These are phyloP conservation scores for Rhizopogon rudus DNA, from an alignment of 768 basidiomycete genomes.

Conservation along the genomic window DNA sequence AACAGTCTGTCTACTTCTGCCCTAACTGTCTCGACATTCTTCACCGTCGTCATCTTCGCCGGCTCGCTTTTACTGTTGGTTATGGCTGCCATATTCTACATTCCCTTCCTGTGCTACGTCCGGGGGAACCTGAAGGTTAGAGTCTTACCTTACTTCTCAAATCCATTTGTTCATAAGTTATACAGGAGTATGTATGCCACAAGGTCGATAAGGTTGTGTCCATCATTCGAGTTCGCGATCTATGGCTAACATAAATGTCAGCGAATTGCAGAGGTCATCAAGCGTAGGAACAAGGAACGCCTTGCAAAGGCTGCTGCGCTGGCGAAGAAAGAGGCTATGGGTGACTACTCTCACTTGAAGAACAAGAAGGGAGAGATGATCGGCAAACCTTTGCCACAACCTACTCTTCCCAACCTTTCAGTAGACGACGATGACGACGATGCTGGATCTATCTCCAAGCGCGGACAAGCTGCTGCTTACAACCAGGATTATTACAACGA, in stretches of 20 bases:
- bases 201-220: constrained; percentile 89
- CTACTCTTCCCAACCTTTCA: constrained; percentile 90
- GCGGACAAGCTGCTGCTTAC: constrained; percentile 36
- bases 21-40: constrained; percentile 83
- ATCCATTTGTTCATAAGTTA: constrained; percentile 3
- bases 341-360: constrained; percentile 88
- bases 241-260: constrained; percentile 25
- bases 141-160: not conserved
- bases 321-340: constrained; percentile 87
- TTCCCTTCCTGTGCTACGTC: constrained; percentile 94
- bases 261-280: constrained; percentile 93
- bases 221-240: not conserved
- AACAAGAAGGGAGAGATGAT: constrained; percentile 88
- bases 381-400: constrained; percentile 81
- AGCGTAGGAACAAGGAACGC: constrained; percentile 84
- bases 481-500: constrained; percentile 57
- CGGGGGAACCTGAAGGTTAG: constrained; percentile 92
- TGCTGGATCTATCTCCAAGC: constrained; percentile 49
- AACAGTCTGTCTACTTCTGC: constrained; percentile 76
- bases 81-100: constrained; percentile 80
- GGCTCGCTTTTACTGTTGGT: constrained; percentile 80
- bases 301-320: constrained; percentile 73
- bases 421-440: constrained; percentile 72
- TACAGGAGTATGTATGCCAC: constrained; percentile 94
- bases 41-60: constrained; percentile 84